Evolutionary conservation across 768 basidiomycete genomes (phyloP), one percentile per base, ranked within the genome.

Genomic region (Steccherinum ochraceum): DNA sequence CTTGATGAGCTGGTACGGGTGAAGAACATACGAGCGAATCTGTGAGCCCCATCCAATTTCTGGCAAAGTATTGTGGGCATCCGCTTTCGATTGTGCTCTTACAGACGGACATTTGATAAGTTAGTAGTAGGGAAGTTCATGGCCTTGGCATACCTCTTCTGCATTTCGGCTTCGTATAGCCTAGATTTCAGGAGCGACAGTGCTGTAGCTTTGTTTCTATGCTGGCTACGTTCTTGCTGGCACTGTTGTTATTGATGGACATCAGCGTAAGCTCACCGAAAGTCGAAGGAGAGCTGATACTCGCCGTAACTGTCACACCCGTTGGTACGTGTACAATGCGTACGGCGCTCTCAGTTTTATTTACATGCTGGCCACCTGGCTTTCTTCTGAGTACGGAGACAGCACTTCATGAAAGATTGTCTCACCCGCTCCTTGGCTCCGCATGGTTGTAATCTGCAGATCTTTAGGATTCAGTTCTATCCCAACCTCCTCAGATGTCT

Each of bases 11-110:
- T 49, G 46, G 26, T 47, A 46, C 11, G 58, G 54, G 13, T 59
- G 52, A 3, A 57, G 48, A 12, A 50, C 48, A 45, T 57, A 59
- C 3, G 52, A 45, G 5, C 58, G 56, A 35, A 59, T 57, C 41
- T 49, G 53, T 3, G 56, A 55, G 24, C 50, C 51, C 56, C 53
- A 53, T 12, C 51, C 42, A 24, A 50, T 50, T 3, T 44, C 53
- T 1, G 50, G 56, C 1, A 52, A 52, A 25, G 46, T 19, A n/a
- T 40, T 35, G 40, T 51, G 52, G 7, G 48, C 45, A 19, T 53
- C 54, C 4, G 51, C 26, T 44, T 53, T 53, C 13, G 45, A 43
- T 20, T 52, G 51, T 2, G n/a, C 50, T 20, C 58, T 59, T 7
- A 35, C n/a, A n/a, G n/a, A n/a, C n/a, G n/a, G 41, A 1, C 24